Percentiles rank a stretch among this genome's conserved stretches.
Evolutionary conservation across 768 basidiomycete genomes (phyloP).

Genomic region (Phallus indusiatus): DNA sequence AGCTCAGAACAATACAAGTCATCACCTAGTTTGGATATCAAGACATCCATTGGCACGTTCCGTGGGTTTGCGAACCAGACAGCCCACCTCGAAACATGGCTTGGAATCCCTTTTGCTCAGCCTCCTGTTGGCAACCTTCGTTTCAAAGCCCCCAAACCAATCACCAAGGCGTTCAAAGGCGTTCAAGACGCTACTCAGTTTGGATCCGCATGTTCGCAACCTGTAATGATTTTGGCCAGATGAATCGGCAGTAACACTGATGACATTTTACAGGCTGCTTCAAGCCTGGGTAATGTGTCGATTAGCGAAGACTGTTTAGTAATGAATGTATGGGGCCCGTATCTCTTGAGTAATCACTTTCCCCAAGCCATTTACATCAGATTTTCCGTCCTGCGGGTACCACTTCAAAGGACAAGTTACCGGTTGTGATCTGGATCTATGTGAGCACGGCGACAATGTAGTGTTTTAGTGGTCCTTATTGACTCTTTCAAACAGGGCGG

Average conservation of each 20-base stretch:
- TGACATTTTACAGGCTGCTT: neutral
- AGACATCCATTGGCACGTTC: conserved; percentile 35
- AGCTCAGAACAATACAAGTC: conserved; percentile 5
- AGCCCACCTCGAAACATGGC: conserved; percentile 33
- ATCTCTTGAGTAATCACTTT: neutral
- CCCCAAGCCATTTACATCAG: conserved; percentile 10
- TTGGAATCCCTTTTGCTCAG: conserved; percentile 51
- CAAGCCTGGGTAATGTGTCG: conserved; percentile 27
- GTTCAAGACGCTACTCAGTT: conserved; percentile 38
- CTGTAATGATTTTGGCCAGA: conserved; percentile 15
- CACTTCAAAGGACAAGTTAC: conserved; percentile 16
- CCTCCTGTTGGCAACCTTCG: conserved; percentile 47
- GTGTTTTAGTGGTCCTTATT: neutral
- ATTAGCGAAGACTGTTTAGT: conserved; percentile 44
- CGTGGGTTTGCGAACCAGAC: conserved; percentile 37
- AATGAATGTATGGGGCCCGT: conserved; percentile 33
- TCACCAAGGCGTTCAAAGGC: conserved; percentile 22
- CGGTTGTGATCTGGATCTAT: conserved; percentile 27
- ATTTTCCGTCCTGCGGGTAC: conserved; percentile 23
- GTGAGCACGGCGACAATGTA: conserved; percentile 14
- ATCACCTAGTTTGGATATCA: conserved; percentile 27
- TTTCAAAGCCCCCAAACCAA: conserved; percentile 44
- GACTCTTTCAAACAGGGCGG: conserved; percentile 31
- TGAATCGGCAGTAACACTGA: neutral
- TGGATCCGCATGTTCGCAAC: conserved; percentile 49